Evolutionary conservation across 306 rosid genomes (phyloP), one percentile per base, ranked within the genome.

Genomic region (Rubus idaeus): DNA sequence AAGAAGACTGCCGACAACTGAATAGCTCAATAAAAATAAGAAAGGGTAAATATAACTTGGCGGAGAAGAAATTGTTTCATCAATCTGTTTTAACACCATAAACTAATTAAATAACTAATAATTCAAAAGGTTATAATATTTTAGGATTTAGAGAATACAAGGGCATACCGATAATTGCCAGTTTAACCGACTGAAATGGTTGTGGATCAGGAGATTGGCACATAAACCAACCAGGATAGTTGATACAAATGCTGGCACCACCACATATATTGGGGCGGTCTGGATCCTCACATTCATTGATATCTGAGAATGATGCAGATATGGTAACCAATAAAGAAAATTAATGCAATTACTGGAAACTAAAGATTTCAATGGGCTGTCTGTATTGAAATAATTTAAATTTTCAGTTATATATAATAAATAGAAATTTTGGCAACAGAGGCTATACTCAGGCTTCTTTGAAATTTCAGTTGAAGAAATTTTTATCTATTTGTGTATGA

Each of bases 281-380:
- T 26, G 47, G 65, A 72, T 52, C 64, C n/a, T 53, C 23, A 16
- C 77, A 74, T 74, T 74, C 77, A 58, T 58, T 3, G 35, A 74
- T 60, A 60, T 74, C 77, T 74, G 45, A 49, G 1, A 26, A 3
- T 30, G 10, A 21, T 35, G 21, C 40, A 21, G 10, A 10, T 20
- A 61, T 61, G 23, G 17, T 61, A 61, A 46, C 51, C 3, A 2
- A 46, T 1, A 10, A 10, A 46, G 13, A 3, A 30, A 46, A 0
- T 46, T 46, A 13, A 46, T 46, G 50, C 50, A 46, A 46, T 46
- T 10, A 46, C 0, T 10, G 13, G 13, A 10, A 10, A 46, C 0
- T 46, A 46, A 46, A 9, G 3, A 46, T 46, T 46, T 46, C 50
- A 46, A 46, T 46, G 11, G 14, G 13, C 13, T 45, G 10, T 10